A percentile compares a stretch with the other conserved stretches of the same genome.
These are phyloP conservation scores for Cephaloascus albidus DNA, from an alignment of 805 yeast genomes.

Conservation along the genomic window DNA sequence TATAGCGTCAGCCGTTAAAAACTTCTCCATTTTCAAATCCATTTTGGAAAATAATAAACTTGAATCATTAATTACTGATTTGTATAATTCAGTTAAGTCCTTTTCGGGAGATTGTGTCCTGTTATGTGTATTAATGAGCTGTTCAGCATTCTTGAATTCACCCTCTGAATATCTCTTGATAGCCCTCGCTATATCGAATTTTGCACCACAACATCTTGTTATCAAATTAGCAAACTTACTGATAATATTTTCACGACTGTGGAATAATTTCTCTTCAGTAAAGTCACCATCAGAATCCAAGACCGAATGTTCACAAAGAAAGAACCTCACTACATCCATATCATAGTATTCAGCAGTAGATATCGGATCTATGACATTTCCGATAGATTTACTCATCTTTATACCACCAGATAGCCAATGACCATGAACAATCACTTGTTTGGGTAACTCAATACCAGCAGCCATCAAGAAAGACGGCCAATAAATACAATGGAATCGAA, in stretches of 20 bases:
- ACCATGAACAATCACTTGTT: slow-evolving; percentile 76
- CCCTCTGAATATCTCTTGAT: slow-evolving; percentile 14
- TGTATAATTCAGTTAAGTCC: slow-evolving; percentile 7
- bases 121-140: slow-evolving; percentile 7
- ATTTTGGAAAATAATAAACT: slow-evolving; percentile 26
- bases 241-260: slow-evolving; percentile 54
- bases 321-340: slow-evolving; percentile 65
- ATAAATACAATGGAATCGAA: slow-evolving; percentile 79
- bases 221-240: slow-evolving; percentile 80
- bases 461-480: slow-evolving; percentile 94
- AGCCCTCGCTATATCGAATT: slow-evolving; percentile 49
- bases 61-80: slow-evolving; percentile 18
- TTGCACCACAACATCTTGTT: slow-evolving; percentile 62
- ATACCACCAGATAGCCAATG: slow-evolving; percentile 89
- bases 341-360: slow-evolving; percentile 57
- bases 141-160: slow-evolving; percentile 13
- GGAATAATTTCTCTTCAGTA: slow-evolving; percentile 43
- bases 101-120: too few relatives aligned
- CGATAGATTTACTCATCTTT: slow-evolving; percentile 89
- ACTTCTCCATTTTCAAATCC: slow-evolving; percentile 30
- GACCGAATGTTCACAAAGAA: slow-evolving; percentile 65
- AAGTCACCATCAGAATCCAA: slow-evolving; percentile 76
- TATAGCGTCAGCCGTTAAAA: slow-evolving; percentile 48
- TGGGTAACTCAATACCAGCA: slow-evolving; percentile 62
- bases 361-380: slow-evolving; percentile 91